Conservation (phyloP, 805 yeast species). For the Barnettozyma californica region DNA sequence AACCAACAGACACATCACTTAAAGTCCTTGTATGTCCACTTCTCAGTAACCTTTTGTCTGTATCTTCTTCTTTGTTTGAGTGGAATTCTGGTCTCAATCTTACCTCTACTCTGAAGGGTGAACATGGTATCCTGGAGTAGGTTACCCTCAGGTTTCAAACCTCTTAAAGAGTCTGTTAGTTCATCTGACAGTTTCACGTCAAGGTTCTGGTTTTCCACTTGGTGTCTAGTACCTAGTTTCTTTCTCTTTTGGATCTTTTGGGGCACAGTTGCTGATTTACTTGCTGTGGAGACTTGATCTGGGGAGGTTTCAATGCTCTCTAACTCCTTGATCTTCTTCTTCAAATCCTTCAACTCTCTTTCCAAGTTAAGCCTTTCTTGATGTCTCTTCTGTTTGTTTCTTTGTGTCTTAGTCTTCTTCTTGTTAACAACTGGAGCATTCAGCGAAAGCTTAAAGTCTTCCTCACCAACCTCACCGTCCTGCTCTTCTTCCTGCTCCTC, state of each 20-base stretch:
- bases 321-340: conserved; percentile 55
- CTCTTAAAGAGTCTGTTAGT: conserved; percentile 76
- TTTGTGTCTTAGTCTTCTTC: conserved; percentile 71
- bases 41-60: conserved; percentile 75
- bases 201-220: conserved; percentile 41
- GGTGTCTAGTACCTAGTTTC: conserved; percentile 41
- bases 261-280: conserved; percentile 18
- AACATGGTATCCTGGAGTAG: conserved; percentile 76
- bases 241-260: conserved; percentile 31
- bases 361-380: conserved; percentile 54
- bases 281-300: conserved; percentile 13
- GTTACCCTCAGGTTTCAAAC: conserved; percentile 87
- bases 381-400: conserved; percentile 65
- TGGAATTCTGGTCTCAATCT: conserved; percentile 78
- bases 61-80: conserved; percentile 58
- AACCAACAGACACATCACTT: conserved; percentile 34
- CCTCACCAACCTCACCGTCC: conserved; percentile 28
- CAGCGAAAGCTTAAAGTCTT: conserved; percentile 49
- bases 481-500: conserved; percentile 29
- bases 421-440: conserved; percentile 65
- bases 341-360: conserved; percentile 50
- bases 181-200: conserved; percentile 88
- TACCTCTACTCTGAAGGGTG: conserved; percentile 77
- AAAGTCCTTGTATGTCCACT: conserved; percentile 90
- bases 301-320: conserved; percentile 35